Conservation (phyloP, 2,329 filamentous ascomycete genomes). For the Colletotrichum tropicale region DNA sequence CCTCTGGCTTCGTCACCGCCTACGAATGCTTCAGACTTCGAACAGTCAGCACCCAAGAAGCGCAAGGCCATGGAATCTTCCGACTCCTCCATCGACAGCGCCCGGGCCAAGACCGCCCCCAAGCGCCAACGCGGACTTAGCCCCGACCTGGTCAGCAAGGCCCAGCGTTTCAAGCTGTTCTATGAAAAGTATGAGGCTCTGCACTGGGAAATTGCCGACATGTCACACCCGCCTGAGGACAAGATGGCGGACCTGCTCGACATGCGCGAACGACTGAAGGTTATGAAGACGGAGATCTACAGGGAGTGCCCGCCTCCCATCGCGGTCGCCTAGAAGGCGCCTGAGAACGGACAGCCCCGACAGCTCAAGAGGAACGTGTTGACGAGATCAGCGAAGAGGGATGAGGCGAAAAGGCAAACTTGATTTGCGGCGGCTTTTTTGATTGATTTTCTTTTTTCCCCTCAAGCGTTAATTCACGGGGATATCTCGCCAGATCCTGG, state of each 20-base stretch:
- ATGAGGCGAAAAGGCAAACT: neutral
- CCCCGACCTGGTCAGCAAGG: slow-evolving; percentile 56
- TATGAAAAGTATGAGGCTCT: slow-evolving; percentile 63
- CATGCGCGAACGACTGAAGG: slow-evolving; percentile 58
- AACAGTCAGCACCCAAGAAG: slow-evolving; percentile 50
- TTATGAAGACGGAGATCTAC: slow-evolving; percentile 66
- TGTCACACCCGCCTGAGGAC: slow-evolving; percentile 55
- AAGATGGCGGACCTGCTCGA: slow-evolving; percentile 56
- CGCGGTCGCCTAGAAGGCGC: slow-evolving; percentile 15
- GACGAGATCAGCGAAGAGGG: neutral
- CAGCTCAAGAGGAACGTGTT: neutral
- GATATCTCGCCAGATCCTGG: slow-evolving; percentile 11
- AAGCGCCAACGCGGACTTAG: slow-evolving; percentile 45
- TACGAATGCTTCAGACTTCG: slow-evolving; percentile 68
- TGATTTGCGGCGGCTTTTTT: neutral
- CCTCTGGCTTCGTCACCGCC: slow-evolving; percentile 69
- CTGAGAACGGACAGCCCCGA: neutral
- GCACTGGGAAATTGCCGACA: slow-evolving; percentile 57
- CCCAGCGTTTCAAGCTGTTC: slow-evolving; percentile 58
- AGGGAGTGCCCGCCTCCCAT: slow-evolving; percentile 41
- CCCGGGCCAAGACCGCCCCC: slow-evolving; percentile 22
- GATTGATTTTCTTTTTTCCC: slow-evolving; percentile 5
- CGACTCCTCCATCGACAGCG: slow-evolving; percentile 16
- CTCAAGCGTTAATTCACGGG: slow-evolving; percentile 12
- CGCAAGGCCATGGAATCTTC: slow-evolving; percentile 39